Evolutionary conservation across 495 filamentous ascomycete species (phyloP).

Genomic region (Daldinia caldariorum): DNA sequence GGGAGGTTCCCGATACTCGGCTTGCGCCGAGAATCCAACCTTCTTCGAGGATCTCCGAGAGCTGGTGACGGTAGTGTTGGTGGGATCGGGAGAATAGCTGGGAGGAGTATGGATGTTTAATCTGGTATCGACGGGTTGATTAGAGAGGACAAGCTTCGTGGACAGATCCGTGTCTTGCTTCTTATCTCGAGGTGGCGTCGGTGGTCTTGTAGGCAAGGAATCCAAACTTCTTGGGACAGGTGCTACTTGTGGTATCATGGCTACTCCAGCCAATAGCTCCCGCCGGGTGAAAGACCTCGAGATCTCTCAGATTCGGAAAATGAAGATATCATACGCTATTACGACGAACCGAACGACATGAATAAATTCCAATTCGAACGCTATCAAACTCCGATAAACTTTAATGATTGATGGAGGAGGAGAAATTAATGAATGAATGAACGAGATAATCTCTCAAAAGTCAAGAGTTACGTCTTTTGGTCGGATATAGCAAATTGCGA

Average conservation of each 20-base stretch:
- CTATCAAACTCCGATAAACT: slow-evolving; percentile 1
- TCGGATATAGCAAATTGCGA: slow-evolving; percentile 15
- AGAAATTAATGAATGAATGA: slow-evolving; percentile 5
- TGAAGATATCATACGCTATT: slow-evolving; percentile 36
- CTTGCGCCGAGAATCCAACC: slow-evolving; percentile 78
- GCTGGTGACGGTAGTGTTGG: slow-evolving; percentile 71
- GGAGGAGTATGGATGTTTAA: slow-evolving; percentile 60
- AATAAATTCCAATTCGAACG: slow-evolving; percentile 15
- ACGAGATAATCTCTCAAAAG: slow-evolving; percentile 4
- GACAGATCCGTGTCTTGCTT: slow-evolving; percentile 48
- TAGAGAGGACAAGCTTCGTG: slow-evolving; percentile 39
- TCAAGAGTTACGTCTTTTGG: not conserved
- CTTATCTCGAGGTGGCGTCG: slow-evolving; percentile 64
- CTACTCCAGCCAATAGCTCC: slow-evolving; percentile 49
- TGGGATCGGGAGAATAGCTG: slow-evolving; percentile 56
- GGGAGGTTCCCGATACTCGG: slow-evolving; percentile 73
- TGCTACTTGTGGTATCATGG: slow-evolving; percentile 58
- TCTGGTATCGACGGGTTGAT: slow-evolving; percentile 47
- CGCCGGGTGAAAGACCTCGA: slow-evolving; percentile 25
- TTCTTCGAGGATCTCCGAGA: slow-evolving; percentile 67
- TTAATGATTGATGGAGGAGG: slow-evolving; percentile 6
- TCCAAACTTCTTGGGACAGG: slow-evolving; percentile 55
- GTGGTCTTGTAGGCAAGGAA: slow-evolving; percentile 60
- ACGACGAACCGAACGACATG: slow-evolving; percentile 9
- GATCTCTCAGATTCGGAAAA: not conserved